Evolutionary conservation across 352 stramenopile species (phyloP), one percentile per base, ranked within the genome.

Genomic region (Globisporangium cystogenes): DNA sequence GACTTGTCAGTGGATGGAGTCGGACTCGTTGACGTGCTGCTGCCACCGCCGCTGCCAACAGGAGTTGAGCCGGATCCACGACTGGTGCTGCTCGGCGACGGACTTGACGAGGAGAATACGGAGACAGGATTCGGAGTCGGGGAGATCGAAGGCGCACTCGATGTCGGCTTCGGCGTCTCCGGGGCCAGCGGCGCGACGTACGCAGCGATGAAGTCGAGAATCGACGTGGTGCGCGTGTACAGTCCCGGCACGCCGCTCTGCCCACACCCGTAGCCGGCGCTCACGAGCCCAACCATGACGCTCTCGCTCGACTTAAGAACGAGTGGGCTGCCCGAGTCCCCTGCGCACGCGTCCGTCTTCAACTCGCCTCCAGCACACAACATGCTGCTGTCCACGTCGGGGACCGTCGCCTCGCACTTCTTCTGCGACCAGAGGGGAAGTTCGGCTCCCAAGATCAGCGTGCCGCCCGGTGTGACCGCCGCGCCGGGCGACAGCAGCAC

Each of bases 301-400:
- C 15, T 45, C 14, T n/a, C n/a, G n/a, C n/a, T n/a, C n/a, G n/a
- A n/a, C n/a, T n/a, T n/a, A 7, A 64, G 10, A 8, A 68, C 43
- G 16, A 62, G 44, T 6, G 61, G 57, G 23, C 61, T 59, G 7
- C 57, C 51, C 14, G 57, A 65, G 29, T 65, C 61, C 14, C 62
- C 53, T 12, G 49, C 23, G 31, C 61, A 68, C 27, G 57, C 29
- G 21, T 62, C 61, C 18, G n/a, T n/a, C n/a, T n/a, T n/a, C n/a
- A n/a, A n/a, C n/a, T n/a, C n/a, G n/a, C 48, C 61, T 11, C 61
- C 62, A 3, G 62, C 57, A 35, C 61, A 68, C 27, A 68, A 15
- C 33, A 47, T 58, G 8, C 35, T 58, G 11, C 12, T n/a, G 43
- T 68, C 57, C 1, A 58, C 39, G 18, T 29, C 49, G 33, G 23